Base-by-base conservation (phyloP, 345 rosid species). In the Euphorbia pulcherrima region DNA sequence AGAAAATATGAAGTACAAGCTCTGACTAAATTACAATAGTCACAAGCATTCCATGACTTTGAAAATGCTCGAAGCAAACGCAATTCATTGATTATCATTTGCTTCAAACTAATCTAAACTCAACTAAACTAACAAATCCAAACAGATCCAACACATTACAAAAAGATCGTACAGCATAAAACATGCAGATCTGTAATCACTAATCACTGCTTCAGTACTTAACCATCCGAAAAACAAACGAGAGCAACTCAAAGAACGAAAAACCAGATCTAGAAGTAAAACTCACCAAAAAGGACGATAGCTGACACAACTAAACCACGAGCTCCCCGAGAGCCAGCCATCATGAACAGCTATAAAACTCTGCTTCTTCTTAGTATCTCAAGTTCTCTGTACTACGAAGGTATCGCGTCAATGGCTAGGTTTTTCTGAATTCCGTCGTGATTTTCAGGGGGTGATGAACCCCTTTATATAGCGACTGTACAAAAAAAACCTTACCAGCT, bases 241-340 rank as follows among this genome's bases (percentile, higher is more conserved):
- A 68, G 8, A 60, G 35, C 65, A 41, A 62, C 26, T 37, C 20
- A 3, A 23, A 14, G 27, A 17, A 54, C 6, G 0, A 20, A 21
- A 26, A 74, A 20, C 41, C 67, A 61, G 76, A 73, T 73, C 67
- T 53, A 2, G n/a, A 40, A 46, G 16, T 21, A 71, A 52, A 16
- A 79, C 83, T 79, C 70, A 88, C 90, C 93, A 70, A 79, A 77
- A 48, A 86, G 78, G 62, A 86, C 71, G 56, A 86, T 84, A 23
- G 85, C 80, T 26, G 78, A 57, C 37, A 80, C 85, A 37, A 84
- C 77, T n/a, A 71, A 59, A 27, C 87, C 78, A 65, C 83, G 80
- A 60, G 86, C 86, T 83, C 83, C 75, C 83, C 75, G 72, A 55
- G 78, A 78, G 90, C 84, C 72, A 52, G 81, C 84, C 92, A 87